Evolutionary conservation across 73 alveolate species (phyloP).

Genomic region (Durusdinium trenchii): DNA sequence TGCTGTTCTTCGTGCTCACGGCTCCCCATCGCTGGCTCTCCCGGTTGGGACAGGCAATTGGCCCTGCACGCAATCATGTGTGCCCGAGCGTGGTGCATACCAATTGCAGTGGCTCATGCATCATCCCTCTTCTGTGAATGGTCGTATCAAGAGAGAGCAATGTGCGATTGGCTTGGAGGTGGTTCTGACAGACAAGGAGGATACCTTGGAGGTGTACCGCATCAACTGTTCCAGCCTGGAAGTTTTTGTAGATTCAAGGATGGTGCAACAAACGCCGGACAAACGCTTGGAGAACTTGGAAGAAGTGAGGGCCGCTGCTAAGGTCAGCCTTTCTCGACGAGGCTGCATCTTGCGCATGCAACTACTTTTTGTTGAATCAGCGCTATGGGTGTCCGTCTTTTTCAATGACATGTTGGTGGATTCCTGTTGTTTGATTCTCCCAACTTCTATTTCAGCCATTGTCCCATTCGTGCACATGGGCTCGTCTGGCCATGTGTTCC

Average conservation of each 20-base stretch:
- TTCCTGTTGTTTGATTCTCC: slow-evolving; percentile 45
- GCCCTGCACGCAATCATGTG: slow-evolving; percentile 71
- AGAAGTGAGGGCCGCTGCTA: slow-evolving; percentile 6
- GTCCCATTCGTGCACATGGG: slow-evolving; percentile 59
- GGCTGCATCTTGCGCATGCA: slow-evolving; percentile 69
- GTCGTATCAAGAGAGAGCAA: slow-evolving; percentile 69
- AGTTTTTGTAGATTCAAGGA: slow-evolving; percentile 46
- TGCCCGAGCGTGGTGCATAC: slow-evolving; percentile 54
- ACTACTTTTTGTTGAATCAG: slow-evolving; percentile 72
- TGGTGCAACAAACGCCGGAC: slow-evolving; percentile 79
- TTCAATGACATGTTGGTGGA: slow-evolving; percentile 71
- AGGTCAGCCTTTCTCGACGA: slow-evolving; percentile 54
- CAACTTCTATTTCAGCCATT: not conserved
- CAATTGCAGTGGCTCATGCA: slow-evolving; percentile 72
- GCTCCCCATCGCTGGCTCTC: slow-evolving; percentile 25
- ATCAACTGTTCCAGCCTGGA: slow-evolving; percentile 24
- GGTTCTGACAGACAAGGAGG: not conserved
- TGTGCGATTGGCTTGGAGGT: slow-evolving; percentile 47
- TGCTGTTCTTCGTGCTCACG: slow-evolving; percentile 58
- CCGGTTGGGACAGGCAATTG: slow-evolving; percentile 92
- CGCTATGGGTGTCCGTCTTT: slow-evolving; percentile 66
- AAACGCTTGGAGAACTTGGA: slow-evolving; percentile 22
- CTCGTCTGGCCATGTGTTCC: slow-evolving; percentile 61
- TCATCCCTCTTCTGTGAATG: slow-evolving; percentile 80
- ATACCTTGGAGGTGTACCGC: slow-evolving; percentile 67